These are phyloP conservation scores for Scedosporium apiospermum DNA, from an alignment of 2,329 filamentous ascomycete genomes.

Conservation along the genomic window DNA sequence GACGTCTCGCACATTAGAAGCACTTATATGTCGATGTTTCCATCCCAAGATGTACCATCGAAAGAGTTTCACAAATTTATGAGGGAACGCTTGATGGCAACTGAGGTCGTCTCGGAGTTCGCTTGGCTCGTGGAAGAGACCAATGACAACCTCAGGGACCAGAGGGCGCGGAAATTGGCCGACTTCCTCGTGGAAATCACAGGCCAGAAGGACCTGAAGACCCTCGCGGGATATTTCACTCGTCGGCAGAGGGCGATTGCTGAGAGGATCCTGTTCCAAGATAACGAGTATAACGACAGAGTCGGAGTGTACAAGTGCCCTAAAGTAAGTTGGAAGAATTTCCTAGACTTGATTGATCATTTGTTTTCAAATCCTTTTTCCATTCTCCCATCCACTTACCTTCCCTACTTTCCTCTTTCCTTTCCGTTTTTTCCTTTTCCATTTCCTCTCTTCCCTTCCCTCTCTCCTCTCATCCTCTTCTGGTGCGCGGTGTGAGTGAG, in stretches of 20 bases:
- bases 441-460: no score
- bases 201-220: background rate
- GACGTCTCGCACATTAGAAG: background rate
- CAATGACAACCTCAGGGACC: background rate
- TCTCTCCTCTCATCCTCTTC: no score
- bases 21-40: background rate
- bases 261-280: background rate
- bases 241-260: background rate
- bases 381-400: background rate
- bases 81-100: background rate
- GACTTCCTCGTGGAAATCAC: background rate
- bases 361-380: background rate
- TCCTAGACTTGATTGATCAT: background rate
- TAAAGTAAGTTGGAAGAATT: background rate
- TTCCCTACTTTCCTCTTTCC: background rate
- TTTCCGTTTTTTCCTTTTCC: no score
- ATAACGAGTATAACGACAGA: slow-evolving; percentile 3
- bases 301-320: background rate
- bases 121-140: background rate
- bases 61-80: background rate
- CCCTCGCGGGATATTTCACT: background rate
- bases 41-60: background rate
- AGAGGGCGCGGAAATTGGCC: background rate
- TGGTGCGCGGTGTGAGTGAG: no score
- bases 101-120: background rate